A percentile compares a stretch with the other conserved stretches of the same genome.
These are phyloP conservation scores for Rhizophagus clarus DNA, from an alignment of 192 early-diverging fungal genomes.

Conservation along the genomic window DNA sequence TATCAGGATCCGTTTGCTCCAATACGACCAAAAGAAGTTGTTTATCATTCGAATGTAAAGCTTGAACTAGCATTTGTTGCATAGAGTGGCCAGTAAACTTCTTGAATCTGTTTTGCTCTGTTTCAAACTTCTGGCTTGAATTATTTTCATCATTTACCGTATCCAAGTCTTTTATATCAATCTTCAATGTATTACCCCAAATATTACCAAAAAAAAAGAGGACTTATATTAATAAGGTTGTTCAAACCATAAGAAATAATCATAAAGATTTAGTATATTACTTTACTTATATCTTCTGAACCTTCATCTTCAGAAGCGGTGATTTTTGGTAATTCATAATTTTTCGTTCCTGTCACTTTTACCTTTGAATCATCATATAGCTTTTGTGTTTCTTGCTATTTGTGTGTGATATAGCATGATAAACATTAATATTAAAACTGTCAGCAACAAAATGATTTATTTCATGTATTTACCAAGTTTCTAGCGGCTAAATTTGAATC, in stretches of 20 bases:
- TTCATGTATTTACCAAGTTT: slow-evolving; percentile 39
- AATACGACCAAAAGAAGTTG: slow-evolving; percentile 52
- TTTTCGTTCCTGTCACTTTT: slow-evolving; percentile 45
- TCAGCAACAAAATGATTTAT: neutral
- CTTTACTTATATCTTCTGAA: slow-evolving; percentile 25
- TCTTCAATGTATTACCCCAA: neutral
- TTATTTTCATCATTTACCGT: neutral
- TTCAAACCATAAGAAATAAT: neutral
- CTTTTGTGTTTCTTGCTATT: slow-evolving; percentile 56
- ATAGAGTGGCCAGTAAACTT: slow-evolving; percentile 52
- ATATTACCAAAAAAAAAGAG: neutral
- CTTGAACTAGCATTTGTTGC: slow-evolving; percentile 56
- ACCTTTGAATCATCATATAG: slow-evolving; percentile 54
- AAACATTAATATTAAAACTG: neutral
- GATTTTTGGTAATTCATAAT: slow-evolving; percentile 43
- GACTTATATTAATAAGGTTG: neutral
- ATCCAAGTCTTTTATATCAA: neutral
- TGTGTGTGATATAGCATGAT: neutral
- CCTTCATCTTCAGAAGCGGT: slow-evolving; percentile 28
- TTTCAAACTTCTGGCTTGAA: neutral
- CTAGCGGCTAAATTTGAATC: slow-evolving; percentile 47
- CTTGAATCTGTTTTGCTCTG: slow-evolving; percentile 33
- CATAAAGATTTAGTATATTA: neutral
- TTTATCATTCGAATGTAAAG: slow-evolving; percentile 55
- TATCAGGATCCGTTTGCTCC: slow-evolving; percentile 44